A percentile compares a stretch with the other conserved stretches of the same genome.
phyloP scores from a whole-genome alignment of 1,284 basidiomycete species.

The Boletellus deceptivus region DNA sequence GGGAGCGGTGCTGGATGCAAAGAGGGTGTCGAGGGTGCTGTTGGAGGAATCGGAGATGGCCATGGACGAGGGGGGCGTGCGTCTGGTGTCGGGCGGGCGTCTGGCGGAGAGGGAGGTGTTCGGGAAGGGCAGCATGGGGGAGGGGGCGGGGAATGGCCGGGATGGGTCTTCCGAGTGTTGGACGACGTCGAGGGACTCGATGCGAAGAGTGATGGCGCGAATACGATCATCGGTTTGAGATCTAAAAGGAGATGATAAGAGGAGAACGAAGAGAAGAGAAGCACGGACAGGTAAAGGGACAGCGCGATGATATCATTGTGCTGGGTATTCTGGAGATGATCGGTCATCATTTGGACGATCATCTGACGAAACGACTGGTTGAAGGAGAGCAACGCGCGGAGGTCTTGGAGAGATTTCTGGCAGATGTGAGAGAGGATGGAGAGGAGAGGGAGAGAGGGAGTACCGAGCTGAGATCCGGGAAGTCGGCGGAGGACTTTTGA shows the following conservation, averaged over 20 bases:
- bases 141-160: background rate
- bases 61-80: slow-evolving; percentile 17
- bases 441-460: background rate
- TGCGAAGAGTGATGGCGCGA: slow-evolving; percentile 19
- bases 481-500: slow-evolving; percentile 2
- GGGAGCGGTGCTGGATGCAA: background rate
- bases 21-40: slow-evolving; percentile 8
- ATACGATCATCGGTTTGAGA: slow-evolving; percentile 30
- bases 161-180: slow-evolving; percentile 1
- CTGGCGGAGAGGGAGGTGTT: background rate
- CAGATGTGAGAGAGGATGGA: background rate
- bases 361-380: slow-evolving; percentile 14
- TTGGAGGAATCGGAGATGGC: slow-evolving; percentile 18
- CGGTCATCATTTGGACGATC: slow-evolving; percentile 14
- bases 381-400: slow-evolving; percentile 15
- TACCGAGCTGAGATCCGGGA: slow-evolving; percentile 21
- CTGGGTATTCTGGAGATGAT: slow-evolving; percentile 15
- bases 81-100: background rate
- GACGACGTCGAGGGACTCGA: slow-evolving; percentile 3
- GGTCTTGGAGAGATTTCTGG: slow-evolving; percentile 25
- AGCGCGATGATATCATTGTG: slow-evolving; percentile 23
- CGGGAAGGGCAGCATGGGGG: slow-evolving; percentile 3
- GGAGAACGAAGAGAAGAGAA: background rate
- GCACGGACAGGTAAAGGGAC: slow-evolving; percentile 23
- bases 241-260: slow-evolving; percentile 12